These are phyloP conservation scores for Psidium guajava DNA, from an alignment of 345 rosid genomes.

Conservation along the genomic window DNA sequence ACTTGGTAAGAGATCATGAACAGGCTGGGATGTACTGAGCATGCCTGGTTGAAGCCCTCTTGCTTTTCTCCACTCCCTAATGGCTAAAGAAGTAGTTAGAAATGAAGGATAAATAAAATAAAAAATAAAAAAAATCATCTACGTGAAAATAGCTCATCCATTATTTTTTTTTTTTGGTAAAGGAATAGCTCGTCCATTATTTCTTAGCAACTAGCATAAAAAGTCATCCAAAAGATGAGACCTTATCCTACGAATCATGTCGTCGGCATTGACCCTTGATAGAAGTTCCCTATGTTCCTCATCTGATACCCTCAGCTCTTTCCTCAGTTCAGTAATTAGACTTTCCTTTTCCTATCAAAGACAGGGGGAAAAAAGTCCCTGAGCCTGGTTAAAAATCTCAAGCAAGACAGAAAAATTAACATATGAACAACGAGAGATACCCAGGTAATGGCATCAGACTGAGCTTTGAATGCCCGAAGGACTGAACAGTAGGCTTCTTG, in stretches of 20 bases:
- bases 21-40: slow-evolving; percentile 53
- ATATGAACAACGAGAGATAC: slow-evolving; percentile 24
- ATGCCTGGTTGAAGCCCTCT: slow-evolving; percentile 57
- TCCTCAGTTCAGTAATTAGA: slow-evolving; percentile 90
- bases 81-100: slow-evolving; percentile 5
- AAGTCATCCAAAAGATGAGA: slow-evolving; percentile 10
- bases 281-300: slow-evolving; percentile 91
- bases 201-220: neutral
- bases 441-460: slow-evolving; percentile 97
- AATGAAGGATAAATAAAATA: neutral
- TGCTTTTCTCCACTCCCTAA: slow-evolving; percentile 92
- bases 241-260: slow-evolving; percentile 87
- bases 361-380: neutral
- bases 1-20: slow-evolving; percentile 62
- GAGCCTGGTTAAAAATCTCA: neutral
- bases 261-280: slow-evolving; percentile 86
- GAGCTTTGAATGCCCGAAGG: slow-evolving; percentile 96
- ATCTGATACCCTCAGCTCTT: slow-evolving; percentile 94
- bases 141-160: neutral
- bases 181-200: no score
- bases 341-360: slow-evolving; percentile 77
- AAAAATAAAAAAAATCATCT: neutral
- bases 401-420: neutral
- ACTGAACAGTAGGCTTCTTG: slow-evolving; percentile 92
- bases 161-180: no score